These are phyloP conservation scores for Adenanthera pavonina DNA, from an alignment of 306 rosid species.

Conservation along the genomic window DNA sequence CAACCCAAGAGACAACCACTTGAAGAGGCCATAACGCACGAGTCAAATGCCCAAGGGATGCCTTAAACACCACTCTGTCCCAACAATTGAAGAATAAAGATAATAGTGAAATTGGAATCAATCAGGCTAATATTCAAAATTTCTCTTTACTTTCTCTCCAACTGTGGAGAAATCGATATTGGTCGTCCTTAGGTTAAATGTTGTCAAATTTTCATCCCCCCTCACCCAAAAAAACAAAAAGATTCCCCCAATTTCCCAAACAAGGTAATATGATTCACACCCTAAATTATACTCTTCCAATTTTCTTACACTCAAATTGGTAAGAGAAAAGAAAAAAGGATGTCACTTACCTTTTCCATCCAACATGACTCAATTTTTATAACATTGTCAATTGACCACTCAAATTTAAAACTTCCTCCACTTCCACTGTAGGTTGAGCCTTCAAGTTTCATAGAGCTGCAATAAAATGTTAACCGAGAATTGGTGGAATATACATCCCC, in stretches of 20 bases:
- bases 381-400: constrained; percentile 61
- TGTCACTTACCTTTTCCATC: constrained; percentile 52
- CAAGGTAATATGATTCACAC: neutral
- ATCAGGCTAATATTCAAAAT: neutral
- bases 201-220: neutral
- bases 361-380: constrained; percentile 59
- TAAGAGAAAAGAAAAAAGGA: constrained; percentile 1
- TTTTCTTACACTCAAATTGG: neutral
- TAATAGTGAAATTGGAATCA: neutral
- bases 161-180: neutral
- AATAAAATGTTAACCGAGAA: constrained; percentile 57
- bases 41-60: neutral
- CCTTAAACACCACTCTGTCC: neutral
- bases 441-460: constrained; percentile 55
- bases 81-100: neutral
- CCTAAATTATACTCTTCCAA: neutral
- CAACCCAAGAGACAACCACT: neutral
- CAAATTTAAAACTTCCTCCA: constrained; percentile 39
- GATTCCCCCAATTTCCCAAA: neutral
- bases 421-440: constrained; percentile 51
- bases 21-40: neutral
- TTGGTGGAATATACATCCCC: constrained; percentile 46
- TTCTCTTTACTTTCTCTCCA: neutral
- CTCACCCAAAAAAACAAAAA: neutral
- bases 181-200: neutral